Evolutionary conservation across 768 basidiomycete genomes (phyloP), one percentile per base, ranked within the genome.

Genomic region (Asterophora lycoperdoides): DNA sequence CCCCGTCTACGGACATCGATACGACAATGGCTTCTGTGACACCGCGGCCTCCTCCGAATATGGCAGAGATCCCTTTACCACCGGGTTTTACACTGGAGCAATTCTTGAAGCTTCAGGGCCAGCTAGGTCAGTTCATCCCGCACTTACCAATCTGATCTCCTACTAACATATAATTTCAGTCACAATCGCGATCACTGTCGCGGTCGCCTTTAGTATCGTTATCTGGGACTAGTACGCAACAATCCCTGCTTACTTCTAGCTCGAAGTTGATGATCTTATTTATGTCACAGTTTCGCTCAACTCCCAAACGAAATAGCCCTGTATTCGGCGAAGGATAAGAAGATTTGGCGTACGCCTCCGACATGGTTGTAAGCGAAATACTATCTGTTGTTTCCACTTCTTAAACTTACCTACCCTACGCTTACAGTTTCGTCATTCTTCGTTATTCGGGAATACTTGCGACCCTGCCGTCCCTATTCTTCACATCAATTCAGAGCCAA

Each of bases 391-490:
- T 26, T 28, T 15, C 34, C 13, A 35, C 32, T 11, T 18, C 4
- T 41, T 8, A 18, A 40, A n/a, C 45, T 37, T n/a, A 34, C 30
- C 39, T 19, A 40, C 38, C 36, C 32, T 34, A 7, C 35, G 5
- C 17, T 41, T 23, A 17, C 34, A 69, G 66, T 23, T 69, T 68
- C 54, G 56, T 69, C 30, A 41, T 63, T 28, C 60, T 69, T 28
- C 64, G 68, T 29, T 69, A 69, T 47, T 60, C 66, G 11, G 61
- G 63, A 4, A 48, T 69, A 11, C 53, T 60, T 9, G 66, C 68
- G 3, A 58, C 64, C 0, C 43, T 67, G 20, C 58, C 64, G 2
- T 56, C 60, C 14, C 38, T 67, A 8, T 60, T 66, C 28, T 63
- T 64, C 34, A 60, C 64, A 10, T 60, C 63, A 1, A 46, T 66